Conservation (phyloP, 495 filamentous ascomycete species). For the Letharia columbiana region DNA sequence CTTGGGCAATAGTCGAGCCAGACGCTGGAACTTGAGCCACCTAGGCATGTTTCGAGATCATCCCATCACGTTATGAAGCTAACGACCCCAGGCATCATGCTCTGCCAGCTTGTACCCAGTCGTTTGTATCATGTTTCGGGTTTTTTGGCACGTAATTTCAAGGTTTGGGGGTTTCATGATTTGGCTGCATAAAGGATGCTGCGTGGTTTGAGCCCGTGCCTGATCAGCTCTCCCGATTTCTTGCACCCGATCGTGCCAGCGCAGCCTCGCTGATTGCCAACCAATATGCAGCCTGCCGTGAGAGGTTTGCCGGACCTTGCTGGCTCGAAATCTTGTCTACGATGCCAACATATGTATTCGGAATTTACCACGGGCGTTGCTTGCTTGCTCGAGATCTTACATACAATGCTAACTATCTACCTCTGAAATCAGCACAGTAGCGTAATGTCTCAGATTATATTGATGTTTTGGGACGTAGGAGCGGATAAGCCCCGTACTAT, state of each 20-base stretch:
- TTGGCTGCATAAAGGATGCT: neutral
- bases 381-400: neutral
- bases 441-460: neutral
- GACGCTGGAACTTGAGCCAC: neutral
- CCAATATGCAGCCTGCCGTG: neutral
- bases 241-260: neutral
- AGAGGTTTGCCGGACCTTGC: neutral
- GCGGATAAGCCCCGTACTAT: neutral
- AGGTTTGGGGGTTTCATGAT: neutral
- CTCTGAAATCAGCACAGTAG: neutral
- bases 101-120: too few species aligned
- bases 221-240: neutral
- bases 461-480: neutral
- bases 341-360: neutral
- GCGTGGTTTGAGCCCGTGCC: neutral
- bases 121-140: neutral
- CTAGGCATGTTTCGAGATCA: neutral
- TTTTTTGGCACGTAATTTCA: neutral
- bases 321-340: neutral
- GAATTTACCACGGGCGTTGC: neutral
- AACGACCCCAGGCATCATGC: too few species aligned
- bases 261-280: neutral
- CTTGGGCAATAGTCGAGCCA: neutral
- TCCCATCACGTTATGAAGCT: too few species aligned
- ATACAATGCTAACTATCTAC: neutral